phyloP scores from a whole-genome alignment of 2,329 filamentous ascomycete genomes.

The Phyllosticta paracitricarpa region DNA sequence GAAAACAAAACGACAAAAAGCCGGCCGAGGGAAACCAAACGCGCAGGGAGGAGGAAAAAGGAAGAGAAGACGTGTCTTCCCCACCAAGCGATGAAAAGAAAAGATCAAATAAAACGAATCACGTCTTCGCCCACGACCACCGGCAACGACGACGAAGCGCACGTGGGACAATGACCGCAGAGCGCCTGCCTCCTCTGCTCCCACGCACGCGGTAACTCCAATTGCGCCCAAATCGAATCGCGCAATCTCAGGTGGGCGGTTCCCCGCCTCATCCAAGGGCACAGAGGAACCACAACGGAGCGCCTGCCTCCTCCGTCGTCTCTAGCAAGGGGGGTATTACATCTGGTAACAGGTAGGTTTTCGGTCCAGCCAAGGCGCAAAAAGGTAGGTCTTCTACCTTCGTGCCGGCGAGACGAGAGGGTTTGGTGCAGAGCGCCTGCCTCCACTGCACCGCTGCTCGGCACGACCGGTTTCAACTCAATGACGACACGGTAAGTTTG shows the following conservation, averaged over 20 bases:
- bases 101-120: background rate
- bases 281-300: background rate
- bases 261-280: background rate
- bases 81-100: background rate
- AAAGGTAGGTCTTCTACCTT: background rate
- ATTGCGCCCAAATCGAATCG: background rate
- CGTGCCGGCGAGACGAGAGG: background rate
- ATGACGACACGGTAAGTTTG: background rate
- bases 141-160: background rate
- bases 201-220: background rate
- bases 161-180: background rate
- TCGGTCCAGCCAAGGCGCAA: background rate
- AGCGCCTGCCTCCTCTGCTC: conserved; percentile 10
- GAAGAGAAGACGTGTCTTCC: background rate
- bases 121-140: background rate
- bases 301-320: conserved; percentile 9
- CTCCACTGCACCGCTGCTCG: conserved; percentile 5
- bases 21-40: background rate
- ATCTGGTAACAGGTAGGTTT: background rate
- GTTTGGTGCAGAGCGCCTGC: conserved; percentile 7
- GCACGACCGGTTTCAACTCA: background rate
- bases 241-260: background rate
- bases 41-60: background rate
- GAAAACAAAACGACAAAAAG: background rate
- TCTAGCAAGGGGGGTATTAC: background rate